A percentile compares a stretch with the other conserved stretches of the same genome.
Conservation (phyloP, 2,329 filamentous ascomycete species). For the Pseudogymnoascus destructans region DNA sequence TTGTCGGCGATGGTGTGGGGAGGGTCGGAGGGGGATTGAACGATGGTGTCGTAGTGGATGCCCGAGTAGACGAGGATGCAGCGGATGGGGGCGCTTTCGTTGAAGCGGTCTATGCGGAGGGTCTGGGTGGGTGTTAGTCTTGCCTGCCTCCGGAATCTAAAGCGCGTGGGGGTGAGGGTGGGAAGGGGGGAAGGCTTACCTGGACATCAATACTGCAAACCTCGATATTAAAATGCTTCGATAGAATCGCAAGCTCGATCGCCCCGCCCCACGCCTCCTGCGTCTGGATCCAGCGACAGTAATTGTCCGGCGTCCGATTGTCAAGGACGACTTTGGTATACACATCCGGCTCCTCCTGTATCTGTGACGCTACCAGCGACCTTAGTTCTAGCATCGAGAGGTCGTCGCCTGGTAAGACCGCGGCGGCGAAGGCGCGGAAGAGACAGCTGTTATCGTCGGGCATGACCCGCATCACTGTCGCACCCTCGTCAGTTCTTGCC, state of each 20-base stretch:
- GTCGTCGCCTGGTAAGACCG: constrained; percentile 49
- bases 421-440: constrained; percentile 76
- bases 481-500: constrained; percentile 29
- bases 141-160: constrained; percentile 10
- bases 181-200: constrained; percentile 22
- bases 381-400: constrained; percentile 61
- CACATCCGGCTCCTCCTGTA: constrained; percentile 56
- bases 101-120: constrained; percentile 58
- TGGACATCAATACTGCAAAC: constrained; percentile 75
- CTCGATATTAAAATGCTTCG: constrained; percentile 72
- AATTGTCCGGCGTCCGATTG: constrained; percentile 50
- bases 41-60: constrained; percentile 87
- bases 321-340: constrained; percentile 72
- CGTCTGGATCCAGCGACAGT: constrained; percentile 69
- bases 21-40: constrained; percentile 51
- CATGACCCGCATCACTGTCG: constrained; percentile 73
- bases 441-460: constrained; percentile 93
- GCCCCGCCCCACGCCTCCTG: constrained; percentile 81
- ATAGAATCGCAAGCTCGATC: constrained; percentile 78
- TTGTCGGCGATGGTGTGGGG: constrained; percentile 42
- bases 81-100: constrained; percentile 51
- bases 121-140: constrained; percentile 31
- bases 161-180: neutral
- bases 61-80: constrained; percentile 82
- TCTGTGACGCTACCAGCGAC: constrained; percentile 64